A percentile compares a stretch with the other conserved stretches of the same genome.
phyloP scores from a whole-genome alignment of 106 monocot species.

The Dendrobium chrysotoxum region DNA sequence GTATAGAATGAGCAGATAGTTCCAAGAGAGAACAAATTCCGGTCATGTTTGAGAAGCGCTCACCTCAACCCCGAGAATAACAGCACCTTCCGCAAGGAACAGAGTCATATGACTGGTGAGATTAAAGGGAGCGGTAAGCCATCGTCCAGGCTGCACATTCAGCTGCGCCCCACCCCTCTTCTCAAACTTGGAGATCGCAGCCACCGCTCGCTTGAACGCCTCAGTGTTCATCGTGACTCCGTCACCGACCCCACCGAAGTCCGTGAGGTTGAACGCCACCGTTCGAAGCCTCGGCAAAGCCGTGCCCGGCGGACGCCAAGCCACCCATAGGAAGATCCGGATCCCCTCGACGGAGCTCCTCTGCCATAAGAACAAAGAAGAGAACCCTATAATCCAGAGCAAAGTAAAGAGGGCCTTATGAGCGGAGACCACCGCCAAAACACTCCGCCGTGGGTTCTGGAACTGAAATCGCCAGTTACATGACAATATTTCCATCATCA shows the following conservation, averaged over 20 bases:
- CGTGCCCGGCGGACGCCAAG: neutral
- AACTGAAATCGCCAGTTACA: constrained; percentile 12
- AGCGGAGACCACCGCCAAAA: constrained; percentile 7
- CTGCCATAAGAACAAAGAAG: constrained; percentile 35
- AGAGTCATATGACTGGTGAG: constrained; percentile 70
- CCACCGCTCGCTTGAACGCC: constrained; percentile 56
- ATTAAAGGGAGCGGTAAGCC: constrained; percentile 74
- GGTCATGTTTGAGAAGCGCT: neutral
- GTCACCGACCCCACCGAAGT: constrained; percentile 64
- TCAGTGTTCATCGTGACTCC: constrained; percentile 43
- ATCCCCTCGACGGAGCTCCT: constrained; percentile 8
- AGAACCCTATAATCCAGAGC: constrained; percentile 29
- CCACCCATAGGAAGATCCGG: constrained; percentile 4
- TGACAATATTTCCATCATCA: constrained; percentile 8
- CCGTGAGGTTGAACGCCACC: constrained; percentile 36
- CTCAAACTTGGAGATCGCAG: constrained; percentile 21
- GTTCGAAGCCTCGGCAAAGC: constrained; percentile 14
- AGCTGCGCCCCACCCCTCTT: constrained; percentile 50
- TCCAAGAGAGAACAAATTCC: neutral
- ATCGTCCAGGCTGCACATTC: constrained; percentile 33
- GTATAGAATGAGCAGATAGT: neutral
- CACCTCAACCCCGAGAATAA: constrained; percentile 48
- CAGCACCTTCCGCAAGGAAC: constrained; percentile 48
- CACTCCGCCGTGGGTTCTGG: constrained; percentile 7
- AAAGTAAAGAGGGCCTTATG: constrained; percentile 7